Percentiles rank a stretch among this genome's conserved stretches.
These are phyloP conservation scores for Chiua virens DNA, from an alignment of 768 basidiomycete species.

Conservation along the genomic window DNA sequence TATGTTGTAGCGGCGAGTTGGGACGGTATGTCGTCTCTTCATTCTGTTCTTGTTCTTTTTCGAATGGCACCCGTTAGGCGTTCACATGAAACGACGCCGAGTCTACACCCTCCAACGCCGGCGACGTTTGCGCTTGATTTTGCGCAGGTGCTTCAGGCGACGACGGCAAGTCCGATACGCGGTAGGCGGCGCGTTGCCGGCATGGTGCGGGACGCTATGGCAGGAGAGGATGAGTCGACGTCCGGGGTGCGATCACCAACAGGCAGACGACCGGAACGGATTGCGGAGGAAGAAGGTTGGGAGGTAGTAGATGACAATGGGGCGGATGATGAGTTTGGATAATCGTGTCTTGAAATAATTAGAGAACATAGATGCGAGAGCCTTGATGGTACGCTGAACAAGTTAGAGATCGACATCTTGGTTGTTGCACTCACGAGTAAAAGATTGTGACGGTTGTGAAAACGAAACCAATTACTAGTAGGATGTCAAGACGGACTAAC, in stretches of 20 bases:
- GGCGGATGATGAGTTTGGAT: conserved; percentile 14
- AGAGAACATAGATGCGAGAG: no score
- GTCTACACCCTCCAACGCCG: conserved; percentile 63
- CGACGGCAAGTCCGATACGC: conserved; percentile 57
- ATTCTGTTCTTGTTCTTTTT: background rate
- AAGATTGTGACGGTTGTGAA: no score
- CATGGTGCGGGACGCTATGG: background rate
- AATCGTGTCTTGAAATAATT: background rate
- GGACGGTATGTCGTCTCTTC: conserved; percentile 49
- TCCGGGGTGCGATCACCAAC: conserved; percentile 15
- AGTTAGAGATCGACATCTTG: no score
- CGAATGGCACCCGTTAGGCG: conserved; percentile 31
- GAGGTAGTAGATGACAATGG: conserved; percentile 41
- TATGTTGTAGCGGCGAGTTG: conserved; percentile 75
- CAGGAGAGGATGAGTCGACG: conserved; percentile 1
- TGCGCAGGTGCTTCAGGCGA: conserved; percentile 75
- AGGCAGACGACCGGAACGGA: conserved; percentile 27
- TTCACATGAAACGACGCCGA: conserved; percentile 61
- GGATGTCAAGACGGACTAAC: no score
- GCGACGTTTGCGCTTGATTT: conserved; percentile 69
- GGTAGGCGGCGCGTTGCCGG: conserved; percentile 23
- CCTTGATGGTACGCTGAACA: no score
- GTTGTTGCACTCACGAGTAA: no score
- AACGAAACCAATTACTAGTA: no score
- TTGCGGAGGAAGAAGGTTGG: conserved; percentile 53